Base-by-base conservation (phyloP, 768 basidiomycete genomes). In the Lactarius deliciosus region DNA sequence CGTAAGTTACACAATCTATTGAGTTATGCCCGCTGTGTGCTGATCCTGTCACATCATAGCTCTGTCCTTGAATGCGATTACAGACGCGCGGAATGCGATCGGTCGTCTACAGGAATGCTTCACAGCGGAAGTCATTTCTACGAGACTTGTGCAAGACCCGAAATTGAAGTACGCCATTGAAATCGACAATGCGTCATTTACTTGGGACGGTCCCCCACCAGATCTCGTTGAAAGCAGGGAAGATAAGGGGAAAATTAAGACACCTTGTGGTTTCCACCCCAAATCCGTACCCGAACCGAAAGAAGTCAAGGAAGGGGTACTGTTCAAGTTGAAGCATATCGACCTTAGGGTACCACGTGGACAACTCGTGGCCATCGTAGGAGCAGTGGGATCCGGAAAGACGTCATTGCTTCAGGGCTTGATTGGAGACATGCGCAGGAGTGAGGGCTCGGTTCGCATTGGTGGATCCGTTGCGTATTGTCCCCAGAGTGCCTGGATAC, bases 401-500 rank as follows among this genome's bases (percentile, higher is more conserved):
- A 83, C 86, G 1, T 88, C 86, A 2, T 76, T 93, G 32, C 78
- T 93, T 47, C 87, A 92, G 69, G 91, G 86, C 10, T 72, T 92
- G 36, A 86, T 91, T 64, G 90, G 90, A 3, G 94, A 96, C 75
- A 96, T 96, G 94, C 80, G 88, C 65, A 81, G 81, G 69, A 87
- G 84, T 0, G 74, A 77, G 16, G 93, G 93, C 2, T 81, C 77
- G 11, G 84, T 92, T 45, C 80, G 79, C 38, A 91, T 94, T 72
- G 89, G 91, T 64, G 92, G 90, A 0, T 83, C 84, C 10, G 84
- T 94, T 13, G 87, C 86, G 0, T 93, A 95, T 75, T 95, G 91
- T 71, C 86, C 89, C n/a, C 95, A 98, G 74, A 87, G 82, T 53
- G 89, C 94, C 11, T 97, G 94, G 94, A 96, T 98, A 65, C 92